Conservation (phyloP, 2,329 filamentous ascomycete species). For the Aspergillus brunneoviolaceus region DNA sequence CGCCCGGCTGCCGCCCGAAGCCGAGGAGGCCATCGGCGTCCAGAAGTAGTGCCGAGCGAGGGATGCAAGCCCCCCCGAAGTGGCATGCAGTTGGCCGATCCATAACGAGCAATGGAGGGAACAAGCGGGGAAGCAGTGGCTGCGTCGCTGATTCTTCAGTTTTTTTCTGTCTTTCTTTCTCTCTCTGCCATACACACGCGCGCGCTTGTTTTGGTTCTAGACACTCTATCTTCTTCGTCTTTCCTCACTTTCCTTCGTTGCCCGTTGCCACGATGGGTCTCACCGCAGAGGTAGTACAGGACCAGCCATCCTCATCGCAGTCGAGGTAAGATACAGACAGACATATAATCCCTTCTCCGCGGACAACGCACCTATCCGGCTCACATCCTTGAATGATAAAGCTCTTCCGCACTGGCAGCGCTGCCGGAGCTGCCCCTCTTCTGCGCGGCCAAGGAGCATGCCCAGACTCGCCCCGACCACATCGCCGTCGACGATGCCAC, state of each 20-base stretch:
- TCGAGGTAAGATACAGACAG: background rate
- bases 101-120: background rate
- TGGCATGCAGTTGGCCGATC: background rate
- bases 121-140: background rate
- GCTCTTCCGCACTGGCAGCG: slow-evolving; percentile 20
- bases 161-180: background rate
- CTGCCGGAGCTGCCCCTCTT: slow-evolving; percentile 44
- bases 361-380: too few species aligned
- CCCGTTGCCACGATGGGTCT: background rate
- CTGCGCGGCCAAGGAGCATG: slow-evolving; percentile 37
- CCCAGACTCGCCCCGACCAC: slow-evolving; percentile 33
- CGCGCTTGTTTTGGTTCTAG: background rate
- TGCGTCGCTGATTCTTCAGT: background rate
- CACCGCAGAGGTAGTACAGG: background rate
- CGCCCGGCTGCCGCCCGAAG: background rate
- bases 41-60: background rate
- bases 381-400: background rate
- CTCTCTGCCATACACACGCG: background rate
- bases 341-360: too few species aligned
- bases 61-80: background rate
- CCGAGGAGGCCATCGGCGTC: background rate
- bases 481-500: slow-evolving; percentile 41
- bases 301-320: background rate
- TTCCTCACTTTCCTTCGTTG: background rate
- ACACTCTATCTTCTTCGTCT: background rate